A percentile compares a stretch with the other conserved stretches of the same genome.
These are phyloP conservation scores for Tulasnella sp. DNA, from an alignment of 768 basidiomycete species.

Conservation along the genomic window DNA sequence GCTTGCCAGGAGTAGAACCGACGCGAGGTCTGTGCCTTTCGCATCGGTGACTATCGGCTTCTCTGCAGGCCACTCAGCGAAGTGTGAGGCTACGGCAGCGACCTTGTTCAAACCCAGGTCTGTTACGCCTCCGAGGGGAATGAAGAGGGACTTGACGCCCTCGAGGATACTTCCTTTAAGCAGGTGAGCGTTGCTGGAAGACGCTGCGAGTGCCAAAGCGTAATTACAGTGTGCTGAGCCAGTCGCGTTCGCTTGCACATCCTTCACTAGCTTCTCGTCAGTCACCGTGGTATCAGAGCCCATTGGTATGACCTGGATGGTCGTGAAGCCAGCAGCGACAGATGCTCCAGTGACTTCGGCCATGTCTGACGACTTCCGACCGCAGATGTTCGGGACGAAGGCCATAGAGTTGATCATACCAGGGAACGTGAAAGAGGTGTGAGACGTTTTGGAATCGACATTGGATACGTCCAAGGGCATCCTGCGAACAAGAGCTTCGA, in stretches of 20 bases:
- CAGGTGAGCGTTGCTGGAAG: constrained; percentile 46
- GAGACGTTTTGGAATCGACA: constrained; percentile 90
- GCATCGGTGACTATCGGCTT: constrained; percentile 95
- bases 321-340: constrained; percentile 83
- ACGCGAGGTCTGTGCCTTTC: constrained; percentile 82
- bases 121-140: constrained; percentile 50
- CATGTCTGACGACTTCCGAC: constrained; percentile 46
- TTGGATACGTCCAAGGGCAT: constrained; percentile 83
- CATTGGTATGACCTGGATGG: constrained; percentile 63
- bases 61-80: constrained; percentile 79
- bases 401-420: constrained; percentile 82
- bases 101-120: constrained; percentile 37
- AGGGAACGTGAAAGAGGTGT: constrained; percentile 80
- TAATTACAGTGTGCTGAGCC: constrained; percentile 77
- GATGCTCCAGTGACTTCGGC: constrained; percentile 64
- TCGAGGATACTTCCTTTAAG: constrained; percentile 66
- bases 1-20: constrained; percentile 85
- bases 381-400: constrained; percentile 65
- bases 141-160: constrained; percentile 76
- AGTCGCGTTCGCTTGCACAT: constrained; percentile 51
- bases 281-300: constrained; percentile 52
- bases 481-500: constrained; percentile 83
- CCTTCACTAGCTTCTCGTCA: constrained; percentile 55
- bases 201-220: constrained; percentile 68
- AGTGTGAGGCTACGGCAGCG: constrained; percentile 71